Evolutionary conservation across 1,139 yeast species (phyloP), one percentile per base, ranked within the genome.

Genomic region (Pichia sp.): DNA sequence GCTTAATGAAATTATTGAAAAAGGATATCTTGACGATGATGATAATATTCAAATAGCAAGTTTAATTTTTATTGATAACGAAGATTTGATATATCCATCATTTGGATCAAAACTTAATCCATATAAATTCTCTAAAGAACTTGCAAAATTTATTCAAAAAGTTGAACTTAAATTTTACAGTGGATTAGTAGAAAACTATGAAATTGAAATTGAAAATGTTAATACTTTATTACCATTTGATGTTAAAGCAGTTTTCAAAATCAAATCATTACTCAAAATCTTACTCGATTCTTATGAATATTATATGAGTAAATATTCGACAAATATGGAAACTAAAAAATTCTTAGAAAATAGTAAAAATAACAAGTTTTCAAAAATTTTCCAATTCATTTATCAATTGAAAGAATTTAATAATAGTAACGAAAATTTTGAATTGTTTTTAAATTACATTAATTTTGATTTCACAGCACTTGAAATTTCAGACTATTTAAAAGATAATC

Each of bases 11-110:
- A 68, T 86, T 20, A 69, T 77, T 20, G 73, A 72, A 43, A 65
- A 78, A 23, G 92, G 90, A 0, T 82, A 80, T 55, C 66, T 88
- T 42, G 84, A 79, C 46, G 79, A 78, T 25, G 69, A 69, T 3
- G 88, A 82, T 49, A 67, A 70, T 24, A 56, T 71, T 23, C 56
- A 62, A 41, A 59, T 79, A 7, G 58, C 72, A 20, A 66, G 74
- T 29, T 59, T 79, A 42, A 64, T 78, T 11, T 78, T 76, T 56
- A 73, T 74, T 48, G 69, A 66, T 43, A 68, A 70, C 56, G 59
- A 62, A 57, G 58, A 63, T 51, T 22, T 49, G 6, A 41, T 58
- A n/a, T 56, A 41, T 40, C 61, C 60, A 39, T 55, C 51, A n/a
- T 36, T 42, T 13, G 56, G 57, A 9, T 58, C 60, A 1, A 59